These are phyloP conservation scores for Aspergillus ellipticus DNA, from an alignment of 495 filamentous ascomycete species.

Conservation along the genomic window DNA sequence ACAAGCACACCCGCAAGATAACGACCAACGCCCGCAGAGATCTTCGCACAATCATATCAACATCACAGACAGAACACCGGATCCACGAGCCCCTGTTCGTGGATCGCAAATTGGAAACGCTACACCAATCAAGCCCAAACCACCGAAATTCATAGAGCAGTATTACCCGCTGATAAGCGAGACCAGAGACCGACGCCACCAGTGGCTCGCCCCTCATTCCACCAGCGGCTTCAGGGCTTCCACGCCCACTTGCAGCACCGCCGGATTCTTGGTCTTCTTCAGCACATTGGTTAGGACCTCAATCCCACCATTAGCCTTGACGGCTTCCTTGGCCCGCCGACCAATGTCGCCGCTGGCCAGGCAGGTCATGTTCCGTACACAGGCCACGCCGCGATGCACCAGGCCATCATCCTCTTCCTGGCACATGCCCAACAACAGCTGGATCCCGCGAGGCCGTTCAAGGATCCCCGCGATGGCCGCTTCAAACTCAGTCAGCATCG, in stretches of 20 bases:
- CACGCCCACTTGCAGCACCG: constrained; percentile 61
- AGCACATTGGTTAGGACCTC: constrained; percentile 59
- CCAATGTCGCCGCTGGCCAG: constrained; percentile 40
- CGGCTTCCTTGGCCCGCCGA: constrained; percentile 33
- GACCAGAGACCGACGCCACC: not conserved
- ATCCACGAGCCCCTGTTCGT: not conserved
- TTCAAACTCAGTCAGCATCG: constrained; percentile 76
- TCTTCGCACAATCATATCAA: not conserved
- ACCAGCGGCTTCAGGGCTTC: constrained; percentile 60
- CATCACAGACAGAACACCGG: not conserved
- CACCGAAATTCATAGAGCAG: constrained; percentile 5
- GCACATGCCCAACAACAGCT: constrained; percentile 69
- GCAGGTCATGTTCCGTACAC: constrained; percentile 52
- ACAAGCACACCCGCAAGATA: not conserved
- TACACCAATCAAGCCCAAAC: not conserved
- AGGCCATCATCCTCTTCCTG: constrained; percentile 71
- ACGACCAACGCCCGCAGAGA: not conserved
- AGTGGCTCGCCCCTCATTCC: constrained; percentile 23
- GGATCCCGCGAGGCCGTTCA: constrained; percentile 62
- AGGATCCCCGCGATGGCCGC: constrained; percentile 65
- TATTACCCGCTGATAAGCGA: not conserved
- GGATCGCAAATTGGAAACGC: not conserved
- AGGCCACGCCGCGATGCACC: constrained; percentile 73
- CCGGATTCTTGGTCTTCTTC: constrained; percentile 58
- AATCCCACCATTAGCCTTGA: constrained; percentile 48